Base-by-base conservation (phyloP, 768 basidiomycete species). In the Calvatia gigantea region DNA sequence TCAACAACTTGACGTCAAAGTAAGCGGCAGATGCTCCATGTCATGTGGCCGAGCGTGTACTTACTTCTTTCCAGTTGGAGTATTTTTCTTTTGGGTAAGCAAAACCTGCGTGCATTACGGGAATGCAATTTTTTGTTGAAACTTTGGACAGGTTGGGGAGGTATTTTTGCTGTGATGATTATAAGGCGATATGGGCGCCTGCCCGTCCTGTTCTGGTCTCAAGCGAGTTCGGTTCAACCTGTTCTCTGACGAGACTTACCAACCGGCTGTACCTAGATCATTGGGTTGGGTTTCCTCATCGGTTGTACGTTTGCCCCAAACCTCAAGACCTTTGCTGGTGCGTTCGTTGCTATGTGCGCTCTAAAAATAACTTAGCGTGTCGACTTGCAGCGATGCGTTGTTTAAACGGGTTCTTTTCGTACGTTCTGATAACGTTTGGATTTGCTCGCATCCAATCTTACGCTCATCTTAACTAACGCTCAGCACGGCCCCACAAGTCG, bases 201-300 rank as follows among this genome's bases (percentile, higher is more conserved):
- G 1, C 85, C 86, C 0, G 71, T 87, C 11, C 66, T 89, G 32
- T 87, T 87, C 69, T 89, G 86, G 86, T 83, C 84, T 0, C 86
- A 87, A 69, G 81, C 81, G 53, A 21, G 71, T 58, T 29, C 32
- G 32, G 25, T 31, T 54, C 25, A 19, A 3, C 17, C 19, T 29
- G 2, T 38, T 9, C 15, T 50, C 19, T 37, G 32, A 38, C 9
- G 4, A 41, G 3, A 29, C 9, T 21, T 35, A 17, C n/a, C 7
- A 29, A 11, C 9, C 6, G 7, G 9, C 6, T 32, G 3, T 29
- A 43, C 19, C 14, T 45, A 84, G 80, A 60, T 87, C 11, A 65
- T 86, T 21, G 78, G 82, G 0, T 63, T 85, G 11, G 80, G 75
- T 1, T 87, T 84, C 70, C 69, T 70, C 12, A 61, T 70, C 17